Base-by-base conservation (phyloP, 371 early-diverging fungal species). In the Mortierella sp. region DNA sequence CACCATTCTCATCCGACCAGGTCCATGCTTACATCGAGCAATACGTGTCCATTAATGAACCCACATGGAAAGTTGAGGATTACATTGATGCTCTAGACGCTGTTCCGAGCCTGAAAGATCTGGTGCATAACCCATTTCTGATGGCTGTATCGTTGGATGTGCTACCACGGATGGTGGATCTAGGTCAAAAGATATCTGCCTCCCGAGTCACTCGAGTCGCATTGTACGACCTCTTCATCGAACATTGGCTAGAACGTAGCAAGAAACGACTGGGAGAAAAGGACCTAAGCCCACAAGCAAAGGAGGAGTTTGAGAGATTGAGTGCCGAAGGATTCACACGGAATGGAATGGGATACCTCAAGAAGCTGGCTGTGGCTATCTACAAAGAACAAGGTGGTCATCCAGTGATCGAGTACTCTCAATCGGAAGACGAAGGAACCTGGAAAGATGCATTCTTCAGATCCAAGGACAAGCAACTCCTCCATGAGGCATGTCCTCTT, bases 221-320 rank as follows among this genome's bases (percentile, higher is more conserved):
- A 41, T 54, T 63, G 19, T 63, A 63, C 31, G 63, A 63, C 48
- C 34, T 7, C 4, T 34, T 60, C 24, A 34, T 53, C 24, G 25
- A 60, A 0, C 52, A 53, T 4, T 51, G 54, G 54, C 29, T 62
- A 6, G 40, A 47, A 28, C 25, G 31, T 10, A 43, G 28, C 24
- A 28, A 51, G 31, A 22, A 16, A 4, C 51, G 60, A n/a, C 27
- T 46, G 4, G 14, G 17, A 19, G 25, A 10, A 0, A 43, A 0
- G 6, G 17, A 13, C 3, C 17, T 54, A 14, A 25, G 27, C 2
- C 27, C 8, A 17, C 24, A 44, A 16, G 9, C 13, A 17, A 9
- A 16, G 3, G n/a, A 7, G 9, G 55, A 6, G 2, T 43, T 41
- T 6, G 44, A 54, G 1, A 3, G 14, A 14, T 13, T 44, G 5